These are phyloP conservation scores for Solanum pennellii DNA, from an alignment of 257 asterid genomes.

Conservation along the genomic window DNA sequence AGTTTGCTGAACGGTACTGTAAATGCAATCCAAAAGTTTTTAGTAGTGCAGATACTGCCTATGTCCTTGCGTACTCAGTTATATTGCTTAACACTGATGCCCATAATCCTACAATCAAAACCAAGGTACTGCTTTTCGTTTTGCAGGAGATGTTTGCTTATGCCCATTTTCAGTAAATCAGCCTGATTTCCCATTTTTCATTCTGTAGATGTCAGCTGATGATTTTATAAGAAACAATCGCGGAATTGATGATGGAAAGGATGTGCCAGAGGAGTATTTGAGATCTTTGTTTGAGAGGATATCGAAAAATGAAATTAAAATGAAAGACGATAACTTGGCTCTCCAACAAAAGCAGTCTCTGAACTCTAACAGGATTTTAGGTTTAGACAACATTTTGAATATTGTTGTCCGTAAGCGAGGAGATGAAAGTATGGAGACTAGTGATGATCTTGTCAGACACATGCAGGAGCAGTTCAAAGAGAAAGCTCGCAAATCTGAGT, in stretches of 20 bases:
- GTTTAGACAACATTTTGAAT: constrained; percentile 80
- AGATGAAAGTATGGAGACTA: constrained; percentile 69
- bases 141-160: background rate
- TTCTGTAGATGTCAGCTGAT: constrained; percentile 82
- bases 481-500: constrained; percentile 99
- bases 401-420: constrained; percentile 89
- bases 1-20: constrained; percentile 94
- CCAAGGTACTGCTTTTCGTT: constrained; percentile 51
- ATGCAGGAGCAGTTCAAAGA: constrained; percentile 99
- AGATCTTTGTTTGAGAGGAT: constrained; percentile 85
- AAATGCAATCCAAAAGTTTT: constrained; percentile 84
- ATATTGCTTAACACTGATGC: constrained; percentile 96
- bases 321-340: constrained; percentile 90
- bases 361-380: constrained; percentile 66
- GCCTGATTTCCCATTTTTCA: background rate
- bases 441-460: constrained; percentile 90
- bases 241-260: constrained; percentile 97
- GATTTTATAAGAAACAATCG: constrained; percentile 95
- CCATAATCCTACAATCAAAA: constrained; percentile 95
- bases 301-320: constrained; percentile 88
- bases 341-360: constrained; percentile 82
- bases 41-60: constrained; percentile 97
- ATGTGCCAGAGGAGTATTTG: constrained; percentile 88
- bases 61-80: constrained; percentile 96
- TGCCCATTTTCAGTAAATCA: background rate